Evolutionary conservation across 2,329 filamentous ascomycete species (phyloP).

Genomic region (Pseudopyrenochaeta lycopersici): DNA sequence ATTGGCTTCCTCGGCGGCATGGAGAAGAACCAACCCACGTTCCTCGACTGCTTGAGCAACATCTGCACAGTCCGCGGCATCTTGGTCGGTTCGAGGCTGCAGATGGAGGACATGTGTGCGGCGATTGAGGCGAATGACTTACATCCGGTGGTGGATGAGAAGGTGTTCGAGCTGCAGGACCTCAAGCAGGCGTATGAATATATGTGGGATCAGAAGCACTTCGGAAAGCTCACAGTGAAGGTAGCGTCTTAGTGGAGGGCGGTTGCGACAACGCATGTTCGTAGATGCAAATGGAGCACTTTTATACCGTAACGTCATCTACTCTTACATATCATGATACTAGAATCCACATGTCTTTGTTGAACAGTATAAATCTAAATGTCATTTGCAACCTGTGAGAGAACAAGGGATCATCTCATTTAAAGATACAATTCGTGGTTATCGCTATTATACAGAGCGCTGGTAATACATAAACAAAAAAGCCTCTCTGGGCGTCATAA

Average conservation of each 20-base stretch:
- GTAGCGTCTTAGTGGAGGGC: conserved; percentile 25
- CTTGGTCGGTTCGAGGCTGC: conserved; percentile 63
- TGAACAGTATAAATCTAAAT: neutral
- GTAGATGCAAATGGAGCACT: neutral
- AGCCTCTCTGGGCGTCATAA: conserved; percentile 16
- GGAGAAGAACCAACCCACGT: conserved; percentile 59
- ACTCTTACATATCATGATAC: neutral
- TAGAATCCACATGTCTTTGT: neutral
- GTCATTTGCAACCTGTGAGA: neutral
- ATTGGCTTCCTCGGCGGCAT: conserved; percentile 67
- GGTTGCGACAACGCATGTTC: neutral
- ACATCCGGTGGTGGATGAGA: conserved; percentile 67
- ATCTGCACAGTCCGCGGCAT: conserved; percentile 66
- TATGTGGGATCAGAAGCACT: conserved; percentile 59
- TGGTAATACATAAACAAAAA: neutral
- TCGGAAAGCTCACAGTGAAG: conserved; percentile 48
- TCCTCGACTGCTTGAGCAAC: conserved; percentile 60
- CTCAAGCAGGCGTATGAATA: conserved; percentile 61
- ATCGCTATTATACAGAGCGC: neutral
- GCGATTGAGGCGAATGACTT: conserved; percentile 68
- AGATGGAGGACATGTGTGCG: conserved; percentile 68
- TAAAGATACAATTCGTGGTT: neutral
- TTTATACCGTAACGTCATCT: neutral
- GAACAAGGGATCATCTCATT: neutral
- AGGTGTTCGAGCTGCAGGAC: conserved; percentile 63